Base-by-base conservation (phyloP, 352 stramenopile genomes). In the Albugo laibachii region DNA sequence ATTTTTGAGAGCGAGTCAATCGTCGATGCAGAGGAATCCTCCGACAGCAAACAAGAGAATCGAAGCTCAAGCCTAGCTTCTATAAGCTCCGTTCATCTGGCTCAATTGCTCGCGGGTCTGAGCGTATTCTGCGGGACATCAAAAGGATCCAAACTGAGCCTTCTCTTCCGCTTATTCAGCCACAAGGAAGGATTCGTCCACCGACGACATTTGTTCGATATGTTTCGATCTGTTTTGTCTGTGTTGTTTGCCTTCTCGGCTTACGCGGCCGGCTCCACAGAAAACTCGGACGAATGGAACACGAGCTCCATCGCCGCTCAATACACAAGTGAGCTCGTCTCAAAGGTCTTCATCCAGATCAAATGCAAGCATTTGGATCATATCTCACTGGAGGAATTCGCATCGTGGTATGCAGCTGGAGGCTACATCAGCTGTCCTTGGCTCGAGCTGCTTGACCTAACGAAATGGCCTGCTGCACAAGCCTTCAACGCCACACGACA, bases 361-460 rank as follows among this genome's bases (percentile, higher is more conserved):
- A 66, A 53, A 21, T 75, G 66, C 14, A 66, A 77, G 13, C 59
- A 79, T 36, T 31, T 68, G 0, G 74, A 95, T 47, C 62, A 62
- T 4, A 89, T 98, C 20, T 91, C 63, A 34, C 92, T 97, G 42
- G 70, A 89, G 36, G 84, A 97, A 48, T 98, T 98, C 68, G 92
- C 89, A 5, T 74, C 91, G 11, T 98, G 93, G 93, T 98, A 98
- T 52, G 94, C 87, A 0, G 75, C 80, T 21, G 83, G 83, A 31
- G 92, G 92, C 5, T 95, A 96, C 56, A 83, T 93, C 56, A 83
- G 89, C 39, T 97, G 92, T 50, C 82, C 88, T 12, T 98, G 93
- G 93, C 57, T 98, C 8, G 93, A 98, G 55, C 58, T 98, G 11
- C 54, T 98, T 11, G 88, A 97, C 58, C 53, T 98, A 48, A 80